phyloP scores from a whole-genome alignment of 2,329 filamentous ascomycete genomes.

The Knoxdaviesia proteae region DNA sequence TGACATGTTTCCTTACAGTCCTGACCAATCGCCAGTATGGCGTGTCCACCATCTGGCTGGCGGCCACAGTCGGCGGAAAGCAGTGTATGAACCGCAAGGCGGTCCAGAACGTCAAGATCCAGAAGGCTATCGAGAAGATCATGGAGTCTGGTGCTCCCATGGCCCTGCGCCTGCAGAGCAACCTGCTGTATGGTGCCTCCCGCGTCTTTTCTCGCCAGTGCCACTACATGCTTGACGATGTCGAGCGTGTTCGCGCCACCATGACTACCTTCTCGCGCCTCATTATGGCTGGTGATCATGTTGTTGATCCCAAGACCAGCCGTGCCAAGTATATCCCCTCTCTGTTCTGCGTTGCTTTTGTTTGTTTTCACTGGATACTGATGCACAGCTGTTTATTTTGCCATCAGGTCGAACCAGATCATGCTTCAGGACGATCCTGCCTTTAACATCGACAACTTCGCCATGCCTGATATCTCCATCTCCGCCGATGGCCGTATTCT shows the following conservation, averaged over 20 bases:
- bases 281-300: slow-evolving; percentile 2
- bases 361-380: slow-evolving; percentile 5
- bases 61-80: slow-evolving; percentile 65
- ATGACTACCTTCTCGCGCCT: slow-evolving; percentile 48
- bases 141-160: slow-evolving; percentile 63
- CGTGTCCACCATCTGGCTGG: slow-evolving; percentile 86
- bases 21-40: slow-evolving; percentile 76
- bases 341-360: slow-evolving; percentile 18
- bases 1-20: slow-evolving; percentile 22
- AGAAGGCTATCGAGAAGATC: slow-evolving; percentile 77
- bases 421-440: slow-evolving; percentile 63
- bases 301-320: slow-evolving; percentile 46
- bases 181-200: slow-evolving; percentile 67
- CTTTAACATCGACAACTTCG: slow-evolving; percentile 45
- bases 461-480: slow-evolving; percentile 35
- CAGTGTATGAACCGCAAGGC: slow-evolving; percentile 66
- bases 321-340: slow-evolving; percentile 44
- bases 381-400: slow-evolving; percentile 1
- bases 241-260: slow-evolving; percentile 50
- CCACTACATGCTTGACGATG: slow-evolving; percentile 64
- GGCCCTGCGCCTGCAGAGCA: slow-evolving; percentile 75
- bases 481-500: slow-evolving; percentile 6
- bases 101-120: slow-evolving; percentile 72
- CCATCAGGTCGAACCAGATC: slow-evolving; percentile 46
- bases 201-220: slow-evolving; percentile 78